Percentiles rank a stretch among this genome's conserved stretches.
Conservation (phyloP, 177 flowering plant genomes). For the Vitis hybrid region DNA sequence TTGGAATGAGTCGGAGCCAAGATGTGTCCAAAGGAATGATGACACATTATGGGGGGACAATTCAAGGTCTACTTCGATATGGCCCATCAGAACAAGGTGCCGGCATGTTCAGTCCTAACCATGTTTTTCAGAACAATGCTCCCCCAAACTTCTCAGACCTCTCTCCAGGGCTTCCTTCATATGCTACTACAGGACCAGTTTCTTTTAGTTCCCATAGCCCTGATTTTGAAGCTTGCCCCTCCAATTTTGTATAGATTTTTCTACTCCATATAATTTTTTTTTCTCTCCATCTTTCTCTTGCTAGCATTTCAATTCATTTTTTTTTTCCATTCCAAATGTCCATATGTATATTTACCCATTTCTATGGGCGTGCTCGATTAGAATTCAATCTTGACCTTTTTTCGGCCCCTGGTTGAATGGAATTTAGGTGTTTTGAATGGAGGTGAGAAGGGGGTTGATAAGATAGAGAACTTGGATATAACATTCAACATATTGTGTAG, state of each 20-base stretch:
- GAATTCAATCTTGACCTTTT: too few relatives aligned
- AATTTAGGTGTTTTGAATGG: too few relatives aligned
- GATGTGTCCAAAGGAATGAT: conserved; percentile 15
- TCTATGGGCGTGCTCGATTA: too few relatives aligned
- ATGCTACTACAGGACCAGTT: conserved; percentile 8
- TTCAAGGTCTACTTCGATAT: conserved; percentile 11
- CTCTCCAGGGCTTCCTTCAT: conserved; percentile 18
- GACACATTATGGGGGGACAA: conserved; percentile 13
- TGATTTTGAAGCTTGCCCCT: conserved; percentile 6
- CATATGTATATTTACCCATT: too few relatives aligned
- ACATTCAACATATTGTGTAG: too few relatives aligned
- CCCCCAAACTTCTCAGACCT: conserved; percentile 10
- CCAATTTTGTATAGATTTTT: conserved; percentile 31
- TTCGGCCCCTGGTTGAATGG: too few relatives aligned
- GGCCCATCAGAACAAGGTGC: conserved; percentile 16
- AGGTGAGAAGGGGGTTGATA: too few relatives aligned
- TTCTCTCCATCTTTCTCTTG: not conserved
- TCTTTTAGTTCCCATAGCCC: conserved; percentile 17
- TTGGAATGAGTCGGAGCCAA: conserved; percentile 15
- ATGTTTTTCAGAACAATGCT: conserved; percentile 6
- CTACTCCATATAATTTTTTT: not conserved
- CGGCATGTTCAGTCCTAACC: conserved; percentile 14
- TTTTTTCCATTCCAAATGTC: too few relatives aligned
- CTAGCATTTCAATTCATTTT: not conserved
- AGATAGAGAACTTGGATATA: too few relatives aligned